Evolutionary conservation across 164 flowering plant species (phyloP), one percentile per base, ranked within the genome.

Genomic region (Piper longum): DNA sequence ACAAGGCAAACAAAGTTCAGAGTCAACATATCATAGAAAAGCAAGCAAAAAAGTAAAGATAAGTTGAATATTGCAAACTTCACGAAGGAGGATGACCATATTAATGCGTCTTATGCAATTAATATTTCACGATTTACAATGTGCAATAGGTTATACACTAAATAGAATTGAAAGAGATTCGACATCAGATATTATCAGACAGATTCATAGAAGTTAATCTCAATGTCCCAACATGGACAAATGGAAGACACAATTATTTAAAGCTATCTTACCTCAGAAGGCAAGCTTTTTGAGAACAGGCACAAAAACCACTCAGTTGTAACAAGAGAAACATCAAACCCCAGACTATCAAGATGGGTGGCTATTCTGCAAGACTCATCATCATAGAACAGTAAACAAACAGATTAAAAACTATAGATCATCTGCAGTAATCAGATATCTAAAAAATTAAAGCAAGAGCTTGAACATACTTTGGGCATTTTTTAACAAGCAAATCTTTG

Each of bases 251-350:
- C 36, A 26, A 26, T 26, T 0, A 26, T 26, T 26, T 1, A 48
- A 19, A 18, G 36, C 17, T 2, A 36, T 26, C 71, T 61, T 70
- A 89, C 98, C 98, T 93, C 99, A 13, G 97, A 90, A 44, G 99
- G 99, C 81, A 90, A 80, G 75, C 97, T 93, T 73, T 93, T 93
- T 3, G 97, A 84, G 72, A 86, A 93, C 66, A 93, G 92, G 74
- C 98, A 93, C 40, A 93, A 71, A 65, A 93, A 93, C 99, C 99
- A 93, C 74, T 90, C 96, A 41, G 97, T 88, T 69, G 95, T 80
- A 58, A 93, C 95, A 71, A 93, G 97, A 66, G 99, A 90, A 56
- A 84, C 96, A 70, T 93, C 96, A 73, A 93, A 90, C 57, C 82
- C 92, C 76, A 93, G 43, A 62, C 76, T 80, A 69, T 87, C 96